phyloP scores from a whole-genome alignment of 169 alveolate species.

The Plasmodium gonderi region DNA sequence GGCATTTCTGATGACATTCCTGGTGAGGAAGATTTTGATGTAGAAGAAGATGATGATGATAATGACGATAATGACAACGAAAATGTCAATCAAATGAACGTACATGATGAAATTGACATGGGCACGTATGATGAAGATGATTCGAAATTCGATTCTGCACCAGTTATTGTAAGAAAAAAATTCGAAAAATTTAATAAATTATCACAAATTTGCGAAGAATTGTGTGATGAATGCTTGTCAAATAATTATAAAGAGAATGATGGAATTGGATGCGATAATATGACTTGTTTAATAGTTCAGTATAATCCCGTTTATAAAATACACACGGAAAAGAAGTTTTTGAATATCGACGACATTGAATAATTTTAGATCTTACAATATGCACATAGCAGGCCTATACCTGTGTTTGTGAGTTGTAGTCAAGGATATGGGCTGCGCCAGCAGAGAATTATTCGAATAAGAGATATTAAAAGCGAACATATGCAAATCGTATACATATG shows the following conservation, averaged over 20 bases:
- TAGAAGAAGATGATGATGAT: background rate
- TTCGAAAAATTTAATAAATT: constrained; percentile 73
- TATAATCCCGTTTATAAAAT: constrained; percentile 78
- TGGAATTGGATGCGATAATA: constrained; percentile 96
- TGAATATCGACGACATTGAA: constrained; percentile 59
- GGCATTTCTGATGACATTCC: background rate
- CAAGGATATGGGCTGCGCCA: too few species aligned
- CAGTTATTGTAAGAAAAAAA: constrained; percentile 74
- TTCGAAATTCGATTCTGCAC: constrained; percentile 75
- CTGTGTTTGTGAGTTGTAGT: background rate
- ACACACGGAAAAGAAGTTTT: constrained; percentile 65
- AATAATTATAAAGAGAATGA: constrained; percentile 89
- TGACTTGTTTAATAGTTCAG: constrained; percentile 92
- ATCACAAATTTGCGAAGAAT: constrained; percentile 88
- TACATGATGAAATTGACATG: background rate
- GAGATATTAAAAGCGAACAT: too few species aligned
- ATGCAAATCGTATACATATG: too few species aligned
- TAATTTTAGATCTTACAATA: background rate
- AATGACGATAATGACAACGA: background rate
- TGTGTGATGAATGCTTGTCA: constrained; percentile 91
- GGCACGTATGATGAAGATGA: constrained; percentile 52
- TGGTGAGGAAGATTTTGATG: background rate
- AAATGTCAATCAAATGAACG: background rate
- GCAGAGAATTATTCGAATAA: too few species aligned
- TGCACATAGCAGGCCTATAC: background rate